Evolutionary conservation across 176 grass and related monocot genomes (phyloP).

Genomic region (Secale cereale): DNA sequence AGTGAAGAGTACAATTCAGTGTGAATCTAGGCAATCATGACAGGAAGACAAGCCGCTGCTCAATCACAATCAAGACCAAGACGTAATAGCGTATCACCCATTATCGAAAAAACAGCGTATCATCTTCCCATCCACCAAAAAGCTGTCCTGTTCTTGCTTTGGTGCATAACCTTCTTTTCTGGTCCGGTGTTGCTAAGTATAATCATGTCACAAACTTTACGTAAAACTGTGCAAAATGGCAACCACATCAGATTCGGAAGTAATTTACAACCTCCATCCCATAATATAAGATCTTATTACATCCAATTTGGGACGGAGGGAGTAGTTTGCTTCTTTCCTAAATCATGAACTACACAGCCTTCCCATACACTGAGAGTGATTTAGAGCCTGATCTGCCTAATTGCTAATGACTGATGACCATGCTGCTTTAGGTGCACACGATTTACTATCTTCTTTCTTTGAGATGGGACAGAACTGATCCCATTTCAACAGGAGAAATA

Average conservation of each 20-base stretch:
- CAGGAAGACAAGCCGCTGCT: background rate
- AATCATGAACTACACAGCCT: constrained; percentile 19
- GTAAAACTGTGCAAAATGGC: background rate
- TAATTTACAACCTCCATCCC: background rate
- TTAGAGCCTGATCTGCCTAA: background rate
- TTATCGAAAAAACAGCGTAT: constrained; percentile 15
- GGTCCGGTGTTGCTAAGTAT: background rate
- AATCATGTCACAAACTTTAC: background rate
- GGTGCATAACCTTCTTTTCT: background rate
- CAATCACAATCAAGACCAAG: constrained; percentile 1
- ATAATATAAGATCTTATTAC: too few relatives aligned
- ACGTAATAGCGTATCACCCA: constrained; percentile 12
- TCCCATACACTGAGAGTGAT: background rate
- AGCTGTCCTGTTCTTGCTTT: constrained; percentile 14
- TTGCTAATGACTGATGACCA: background rate
- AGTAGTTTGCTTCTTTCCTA: background rate
- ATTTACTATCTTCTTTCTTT: background rate
- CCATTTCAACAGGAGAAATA: background rate
- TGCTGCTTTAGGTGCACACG: background rate
- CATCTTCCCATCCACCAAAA: constrained; percentile 20
- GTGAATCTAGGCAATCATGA: background rate
- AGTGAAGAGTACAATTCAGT: background rate
- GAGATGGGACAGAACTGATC: background rate
- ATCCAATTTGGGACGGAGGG: too few relatives aligned
- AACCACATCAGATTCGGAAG: background rate